Conservation (phyloP, 2,329 filamentous ascomycete genomes). For the Apiospora hydei region DNA sequence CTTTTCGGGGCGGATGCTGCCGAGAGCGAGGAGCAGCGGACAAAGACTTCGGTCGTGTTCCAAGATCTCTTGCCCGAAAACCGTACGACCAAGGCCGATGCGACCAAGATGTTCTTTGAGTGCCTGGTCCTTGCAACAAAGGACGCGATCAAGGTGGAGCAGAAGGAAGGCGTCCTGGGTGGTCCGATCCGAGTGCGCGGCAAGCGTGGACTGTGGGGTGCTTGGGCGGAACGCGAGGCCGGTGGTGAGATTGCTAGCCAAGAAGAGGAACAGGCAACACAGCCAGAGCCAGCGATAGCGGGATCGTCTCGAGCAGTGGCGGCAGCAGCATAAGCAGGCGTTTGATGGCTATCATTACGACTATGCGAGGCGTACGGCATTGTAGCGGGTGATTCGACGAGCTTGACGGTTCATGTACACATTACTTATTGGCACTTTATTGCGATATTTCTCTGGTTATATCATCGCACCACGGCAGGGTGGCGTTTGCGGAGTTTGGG, state of each 20-base stretch:
- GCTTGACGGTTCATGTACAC: slow-evolving; percentile 44
- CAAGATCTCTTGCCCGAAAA: slow-evolving; percentile 88
- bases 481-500: slow-evolving; percentile 41
- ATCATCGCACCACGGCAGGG: slow-evolving; percentile 34
- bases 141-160: slow-evolving; percentile 96
- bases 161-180: slow-evolving; percentile 75
- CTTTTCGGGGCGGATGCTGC: slow-evolving; percentile 80
- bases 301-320: slow-evolving; percentile 41
- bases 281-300: slow-evolving; percentile 45
- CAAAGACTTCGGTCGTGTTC: slow-evolving; percentile 81
- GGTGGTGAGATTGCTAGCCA: slow-evolving; percentile 67
- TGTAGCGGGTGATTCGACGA: slow-evolving; percentile 34
- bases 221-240: slow-evolving; percentile 85
- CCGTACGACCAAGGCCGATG: slow-evolving; percentile 83
- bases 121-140: slow-evolving; percentile 95
- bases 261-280: slow-evolving; percentile 50
- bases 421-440: slow-evolving; percentile 37
- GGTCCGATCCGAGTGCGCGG: slow-evolving; percentile 83
- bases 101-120: slow-evolving; percentile 99
- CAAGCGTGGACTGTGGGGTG: slow-evolving; percentile 96
- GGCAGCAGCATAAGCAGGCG: slow-evolving; percentile 38
- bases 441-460: slow-evolving; percentile 34
- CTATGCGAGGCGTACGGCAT: slow-evolving; percentile 21
- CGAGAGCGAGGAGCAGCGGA: slow-evolving; percentile 73
- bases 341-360: slow-evolving; percentile 18